Base-by-base conservation (phyloP, 2,329 filamentous ascomycete genomes). In the Zymoseptoria brevis region DNA sequence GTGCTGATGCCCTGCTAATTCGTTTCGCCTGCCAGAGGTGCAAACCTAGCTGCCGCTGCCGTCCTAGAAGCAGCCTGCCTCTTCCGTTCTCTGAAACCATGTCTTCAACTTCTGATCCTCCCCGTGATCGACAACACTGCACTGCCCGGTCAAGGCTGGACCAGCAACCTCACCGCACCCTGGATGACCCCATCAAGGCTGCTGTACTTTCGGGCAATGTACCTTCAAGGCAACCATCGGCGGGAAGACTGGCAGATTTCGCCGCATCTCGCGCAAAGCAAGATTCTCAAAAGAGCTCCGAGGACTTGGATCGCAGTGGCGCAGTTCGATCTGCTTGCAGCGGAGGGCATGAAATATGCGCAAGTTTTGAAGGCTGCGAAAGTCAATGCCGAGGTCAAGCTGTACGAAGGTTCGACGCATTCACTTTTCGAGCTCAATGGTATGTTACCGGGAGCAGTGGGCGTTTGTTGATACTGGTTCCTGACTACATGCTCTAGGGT, bases 191-290 rank as follows among this genome's bases (percentile, higher is more conserved):
- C 58, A 9, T 51, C 58, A 11, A 50, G 63, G 21, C 59, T 64
- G 60, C 30, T 64, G 29, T 65, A 62, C 61, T 63, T 60, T 56
- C 58, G 63, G 22, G 57, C 52, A 21, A 64, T 65, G 63, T 65
- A 65, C 30, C 55, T 65, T 19, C 60, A 56, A 11, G 52, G 53
- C 4, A 59, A 57, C 16, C 41, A 53, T 45, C 50, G 53, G 26
- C 54, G 63, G 54, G 63, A 65, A 49, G 59, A 64, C 19, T 65
- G 63, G 63, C 63, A 65, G 54, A 60, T 57, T 21, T 64, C 62
- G 7, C 63, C 63, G 3, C 62, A 65, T 49, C 49, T 64, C 19
- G 63, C 63, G 11, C 63, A 60, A 0, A 60, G 51, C 22, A 65
- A 64, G 53, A 53, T 65, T 6, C 57, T 64, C n/a, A 51, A 60